Evolutionary conservation across 768 basidiomycete species (phyloP).

Genomic region (Leccinum incarnatum): DNA sequence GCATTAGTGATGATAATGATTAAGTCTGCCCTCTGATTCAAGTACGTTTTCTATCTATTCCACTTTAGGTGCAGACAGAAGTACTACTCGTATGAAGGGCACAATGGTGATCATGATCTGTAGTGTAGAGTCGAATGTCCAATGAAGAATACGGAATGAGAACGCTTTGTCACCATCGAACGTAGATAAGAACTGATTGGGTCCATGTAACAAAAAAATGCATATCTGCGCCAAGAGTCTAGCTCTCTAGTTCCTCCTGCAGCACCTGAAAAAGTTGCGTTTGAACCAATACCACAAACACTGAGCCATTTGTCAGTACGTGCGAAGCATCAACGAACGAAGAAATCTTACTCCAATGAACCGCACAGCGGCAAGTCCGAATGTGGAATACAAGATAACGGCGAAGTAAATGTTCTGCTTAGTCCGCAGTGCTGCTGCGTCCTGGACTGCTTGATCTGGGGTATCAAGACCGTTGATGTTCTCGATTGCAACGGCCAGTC

Average conservation of each 20-base stretch:
- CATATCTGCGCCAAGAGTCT: conserved; percentile 11
- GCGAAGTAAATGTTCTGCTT: conserved; percentile 69
- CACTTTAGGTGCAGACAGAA: conserved; percentile 20
- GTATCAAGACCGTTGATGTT: conserved; percentile 64
- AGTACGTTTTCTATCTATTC: conserved; percentile 28
- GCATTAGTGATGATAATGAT: conserved; percentile 3
- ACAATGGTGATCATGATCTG: conserved; percentile 15
- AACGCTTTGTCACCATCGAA: conserved; percentile 26
- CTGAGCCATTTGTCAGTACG: conserved; percentile 35
- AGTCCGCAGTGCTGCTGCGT: conserved; percentile 39
- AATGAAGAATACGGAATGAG: conserved; percentile 8
- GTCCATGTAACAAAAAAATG: conserved; percentile 25
- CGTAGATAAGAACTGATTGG: conserved; percentile 31
- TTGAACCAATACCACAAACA: conserved; percentile 82
- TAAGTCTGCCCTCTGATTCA: conserved; percentile 12
- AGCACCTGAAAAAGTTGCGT: conserved; percentile 79
- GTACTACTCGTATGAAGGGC: conserved; percentile 17
- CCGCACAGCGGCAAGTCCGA: conserved; percentile 65
- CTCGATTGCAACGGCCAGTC: conserved; percentile 70
- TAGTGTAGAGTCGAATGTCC: conserved; percentile 28
- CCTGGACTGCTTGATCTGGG: conserved; percentile 34
- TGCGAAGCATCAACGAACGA: background rate
- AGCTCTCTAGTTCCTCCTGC: conserved; percentile 60
- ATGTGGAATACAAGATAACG: conserved; percentile 79
- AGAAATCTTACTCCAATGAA: conserved; percentile 65